Conservation (phyloP, 257 asterid species). For the Capsicum rhomboideum region DNA sequence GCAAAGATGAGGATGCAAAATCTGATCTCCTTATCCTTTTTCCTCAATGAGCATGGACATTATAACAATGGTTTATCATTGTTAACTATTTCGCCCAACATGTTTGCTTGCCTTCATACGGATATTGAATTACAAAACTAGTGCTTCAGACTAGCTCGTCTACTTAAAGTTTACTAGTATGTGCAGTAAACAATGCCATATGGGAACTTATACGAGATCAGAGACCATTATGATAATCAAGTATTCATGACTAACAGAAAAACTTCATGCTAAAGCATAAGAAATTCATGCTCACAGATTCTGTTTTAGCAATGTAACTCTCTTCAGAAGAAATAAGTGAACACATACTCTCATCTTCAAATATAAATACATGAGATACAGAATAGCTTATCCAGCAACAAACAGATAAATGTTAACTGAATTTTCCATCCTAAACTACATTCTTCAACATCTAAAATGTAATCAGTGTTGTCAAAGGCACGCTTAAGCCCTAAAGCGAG, state of each 20-base stretch:
- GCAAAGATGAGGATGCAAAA: neutral
- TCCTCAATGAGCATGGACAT: neutral
- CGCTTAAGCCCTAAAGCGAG: too few relatives aligned
- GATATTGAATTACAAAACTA: neutral
- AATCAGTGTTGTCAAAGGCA: neutral
- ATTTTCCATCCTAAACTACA: neutral
- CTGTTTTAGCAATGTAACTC: neutral
- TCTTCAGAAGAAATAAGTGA: neutral
- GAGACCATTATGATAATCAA: neutral
- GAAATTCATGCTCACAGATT: neutral
- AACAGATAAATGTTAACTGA: neutral
- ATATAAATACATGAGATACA: neutral
- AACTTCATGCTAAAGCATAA: neutral
- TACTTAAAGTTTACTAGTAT: neutral
- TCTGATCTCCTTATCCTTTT: neutral
- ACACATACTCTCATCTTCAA: neutral
- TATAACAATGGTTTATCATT: neutral
- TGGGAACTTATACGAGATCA: neutral
- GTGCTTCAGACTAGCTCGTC: neutral
- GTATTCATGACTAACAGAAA: neutral
- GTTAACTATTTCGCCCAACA: neutral
- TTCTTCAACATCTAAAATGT: neutral
- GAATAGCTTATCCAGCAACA: neutral
- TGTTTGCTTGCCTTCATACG: neutral
- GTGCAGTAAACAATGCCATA: neutral